phyloP scores from a whole-genome alignment of 495 filamentous ascomycete genomes.

The Podospora pseudopauciseta region DNA sequence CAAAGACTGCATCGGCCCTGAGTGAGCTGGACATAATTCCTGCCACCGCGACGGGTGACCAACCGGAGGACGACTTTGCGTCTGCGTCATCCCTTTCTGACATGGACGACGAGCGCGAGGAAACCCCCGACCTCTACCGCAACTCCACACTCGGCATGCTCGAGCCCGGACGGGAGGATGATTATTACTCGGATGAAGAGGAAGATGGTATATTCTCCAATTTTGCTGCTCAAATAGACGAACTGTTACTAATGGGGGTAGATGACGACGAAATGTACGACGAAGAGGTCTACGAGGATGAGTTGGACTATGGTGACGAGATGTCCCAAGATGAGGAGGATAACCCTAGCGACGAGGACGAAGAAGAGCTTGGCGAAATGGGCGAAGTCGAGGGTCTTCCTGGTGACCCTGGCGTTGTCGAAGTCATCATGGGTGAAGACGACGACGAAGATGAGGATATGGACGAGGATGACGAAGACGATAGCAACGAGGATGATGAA shows the following conservation, averaged over 20 bases:
- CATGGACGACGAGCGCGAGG: constrained; percentile 82
- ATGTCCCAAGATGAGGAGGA: constrained; percentile 76
- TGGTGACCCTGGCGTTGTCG: constrained; percentile 70
- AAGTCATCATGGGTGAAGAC: constrained; percentile 82
- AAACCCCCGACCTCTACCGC: constrained; percentile 94
- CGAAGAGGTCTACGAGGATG: constrained; percentile 70
- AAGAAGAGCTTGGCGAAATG: constrained; percentile 72
- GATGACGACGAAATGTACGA: constrained; percentile 81
- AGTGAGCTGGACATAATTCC: constrained; percentile 73
- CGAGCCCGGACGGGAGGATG: constrained; percentile 76
- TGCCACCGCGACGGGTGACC: constrained; percentile 56
- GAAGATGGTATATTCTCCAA: constrained; percentile 52
- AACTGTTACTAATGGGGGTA: constrained; percentile 33
- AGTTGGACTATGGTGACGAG: constrained; percentile 87
- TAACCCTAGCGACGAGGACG: constrained; percentile 88
- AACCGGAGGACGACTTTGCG: constrained; percentile 82
- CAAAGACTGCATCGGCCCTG: constrained; percentile 77
- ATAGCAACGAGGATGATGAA: constrained; percentile 52
- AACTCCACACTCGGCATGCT: constrained; percentile 95
- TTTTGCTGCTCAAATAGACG: not conserved
- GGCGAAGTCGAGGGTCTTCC: constrained; percentile 81
- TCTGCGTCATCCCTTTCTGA: constrained; percentile 88
- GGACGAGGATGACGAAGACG: constrained; percentile 59
- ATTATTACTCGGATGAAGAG: constrained; percentile 65
- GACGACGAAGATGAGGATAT: constrained; percentile 68